Base-by-base conservation (phyloP, 2,329 filamentous ascomycete species). In the Colletotrichum sp. region DNA sequence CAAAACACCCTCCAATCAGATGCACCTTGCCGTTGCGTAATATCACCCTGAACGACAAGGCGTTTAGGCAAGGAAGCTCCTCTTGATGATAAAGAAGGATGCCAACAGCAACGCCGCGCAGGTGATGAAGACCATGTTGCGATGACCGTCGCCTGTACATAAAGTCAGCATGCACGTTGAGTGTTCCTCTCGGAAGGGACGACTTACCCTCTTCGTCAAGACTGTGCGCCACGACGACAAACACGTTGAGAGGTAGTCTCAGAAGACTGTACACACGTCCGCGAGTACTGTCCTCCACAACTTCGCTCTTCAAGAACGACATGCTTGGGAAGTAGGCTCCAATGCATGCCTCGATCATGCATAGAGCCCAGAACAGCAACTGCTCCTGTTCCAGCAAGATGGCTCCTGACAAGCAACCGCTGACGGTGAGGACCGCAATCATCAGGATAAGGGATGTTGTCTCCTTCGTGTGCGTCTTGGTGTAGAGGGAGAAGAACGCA, bases 281-380 rank as follows among this genome's bases (percentile, higher is more conserved):
- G 59, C 91, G 85, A 28, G 87, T 84, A 3, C 86, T 86, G 79
- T 93, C 90, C 3, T 90, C 87, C n/a, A 92, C 84, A 4, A 89
- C 80, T 57, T 87, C 84, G 39, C 89, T 88, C 81, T 92, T 92
- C 70, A 92, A 79, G 65, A 88, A 88, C 1, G 87, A 88, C 81
- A 92, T 90, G 73, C 86, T 88, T 0, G 91, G 91, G 79, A 87
- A 92, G 79, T 92, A 93, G 44, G 89, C 84, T 7, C 91, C 91
- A 26, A 92, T 87, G 79, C 89, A 91, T 13, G 85, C 83, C 80
- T 93, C 90, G 69, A 92, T 89, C 1, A 91, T 77, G 79, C 89
- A 91, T 79, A 93, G 91, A 9, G 86, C 86, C 88, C 88, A 91
- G 78, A 93, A 90, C 1, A 89, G 85, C 6, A 87, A 60, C 5